These are phyloP conservation scores for Epichloe gansuensis DNA, from an alignment of 2,329 filamentous ascomycete species.

Conservation along the genomic window DNA sequence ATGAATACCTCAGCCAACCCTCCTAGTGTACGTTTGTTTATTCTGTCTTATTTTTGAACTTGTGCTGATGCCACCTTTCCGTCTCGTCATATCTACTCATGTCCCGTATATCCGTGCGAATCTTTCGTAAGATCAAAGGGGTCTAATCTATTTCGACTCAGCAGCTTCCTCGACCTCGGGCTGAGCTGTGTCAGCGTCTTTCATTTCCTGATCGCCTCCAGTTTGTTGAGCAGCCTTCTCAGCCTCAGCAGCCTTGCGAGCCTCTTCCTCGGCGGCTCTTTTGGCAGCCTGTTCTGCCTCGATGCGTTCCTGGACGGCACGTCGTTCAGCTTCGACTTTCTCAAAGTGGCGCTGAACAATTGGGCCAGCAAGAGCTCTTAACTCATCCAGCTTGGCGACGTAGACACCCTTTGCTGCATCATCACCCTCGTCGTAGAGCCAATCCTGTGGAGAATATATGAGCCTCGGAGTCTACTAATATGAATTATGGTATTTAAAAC, in stretches of 20 bases:
- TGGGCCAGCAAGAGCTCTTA: slow-evolving; percentile 78
- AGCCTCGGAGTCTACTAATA: slow-evolving; percentile 3
- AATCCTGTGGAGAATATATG: slow-evolving; percentile 53
- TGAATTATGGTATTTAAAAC: slow-evolving; percentile 16
- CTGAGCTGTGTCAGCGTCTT: slow-evolving; percentile 43
- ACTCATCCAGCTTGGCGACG: slow-evolving; percentile 89
- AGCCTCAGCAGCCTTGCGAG: slow-evolving; percentile 38
- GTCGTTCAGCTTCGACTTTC: slow-evolving; percentile 78
- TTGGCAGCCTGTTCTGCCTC: slow-evolving; percentile 70
- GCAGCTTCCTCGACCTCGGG: slow-evolving; percentile 35
- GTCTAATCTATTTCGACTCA: slow-evolving; percentile 21
- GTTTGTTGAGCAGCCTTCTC: slow-evolving; percentile 36
- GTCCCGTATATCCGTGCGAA: slow-evolving; percentile 3
- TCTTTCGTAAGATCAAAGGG: background rate
- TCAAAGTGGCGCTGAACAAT: slow-evolving; percentile 93
- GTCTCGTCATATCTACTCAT: slow-evolving; percentile 9
- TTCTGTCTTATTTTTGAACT: background rate
- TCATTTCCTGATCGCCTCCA: slow-evolving; percentile 48
- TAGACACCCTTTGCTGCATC: slow-evolving; percentile 91
- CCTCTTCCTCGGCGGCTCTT: slow-evolving; percentile 47
- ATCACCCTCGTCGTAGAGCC: slow-evolving; percentile 95
- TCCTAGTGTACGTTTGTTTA: background rate
- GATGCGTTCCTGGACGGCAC: slow-evolving; percentile 60
- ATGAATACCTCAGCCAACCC: background rate
- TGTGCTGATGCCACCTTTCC: background rate